Evolutionary conservation across 352 stramenopile genomes (phyloP), one percentile per base, ranked within the genome.

Genomic region (Pythium folliculosum): DNA sequence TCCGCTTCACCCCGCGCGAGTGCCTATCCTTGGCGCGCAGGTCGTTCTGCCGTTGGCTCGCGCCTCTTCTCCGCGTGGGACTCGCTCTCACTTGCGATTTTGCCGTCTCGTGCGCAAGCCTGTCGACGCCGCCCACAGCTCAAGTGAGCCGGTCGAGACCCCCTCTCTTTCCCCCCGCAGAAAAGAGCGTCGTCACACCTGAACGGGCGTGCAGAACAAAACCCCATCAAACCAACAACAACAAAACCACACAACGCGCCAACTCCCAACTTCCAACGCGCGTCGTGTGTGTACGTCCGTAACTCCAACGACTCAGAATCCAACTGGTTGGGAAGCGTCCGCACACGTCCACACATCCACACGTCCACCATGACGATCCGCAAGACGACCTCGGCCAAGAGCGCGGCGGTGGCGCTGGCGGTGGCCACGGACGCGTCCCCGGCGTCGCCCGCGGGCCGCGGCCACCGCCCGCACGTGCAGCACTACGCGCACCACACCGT

Each of bases 81-180:
- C 37, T 43, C 37, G 37, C 14, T 43, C 51, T 68, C 61, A 68
- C 51, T 68, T 68, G 51, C 51, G 23, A 68, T 54, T 68, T 68
- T 49, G 52, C 52, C 40, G 23, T 38, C 38, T 62, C 61, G 61
- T 62, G 51, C 38, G 52, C 30, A 68, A 54, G 56, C 53, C 56
- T 16, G 7, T 50, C 23, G 38, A n/a, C 53, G 27, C 27, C 27
- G 27, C 27, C 27, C 27, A n/a, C n/a, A n/a, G 25, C 8, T 61
- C 38, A 5, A 19, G 38, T 6, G 2, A n/a, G 38, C 23, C 47
- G 22, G 53, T 61, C 21, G 8, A 21, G 3, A 12, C 5, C 30
- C 25, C 22, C 38, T 51, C 38, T 19, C 51, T 50, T 53, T 53
- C 48, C 22, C 9, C 14, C 3, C 14, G 10, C 4, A 13, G 4